Conservation (phyloP, 495 filamentous ascomycete genomes). For the Penicillium pulvis region DNA sequence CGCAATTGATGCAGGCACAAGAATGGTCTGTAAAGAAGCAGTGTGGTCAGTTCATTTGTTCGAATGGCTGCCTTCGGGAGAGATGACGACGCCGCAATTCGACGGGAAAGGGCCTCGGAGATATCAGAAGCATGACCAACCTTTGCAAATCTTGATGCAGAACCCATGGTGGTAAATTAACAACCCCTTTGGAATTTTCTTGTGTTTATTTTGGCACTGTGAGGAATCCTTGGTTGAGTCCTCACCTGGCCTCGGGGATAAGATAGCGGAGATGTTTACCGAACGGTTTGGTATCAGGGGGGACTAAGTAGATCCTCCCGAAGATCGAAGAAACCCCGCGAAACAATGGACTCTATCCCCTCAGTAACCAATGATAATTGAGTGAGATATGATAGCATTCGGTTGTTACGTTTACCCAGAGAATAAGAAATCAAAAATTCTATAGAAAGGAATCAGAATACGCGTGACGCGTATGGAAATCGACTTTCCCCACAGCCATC, state of each 20-base stretch:
- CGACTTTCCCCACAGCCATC: background rate
- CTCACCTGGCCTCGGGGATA: conserved; percentile 2
- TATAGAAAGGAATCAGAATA: background rate
- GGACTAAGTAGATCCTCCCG: conserved; percentile 4
- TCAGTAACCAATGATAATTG: background rate
- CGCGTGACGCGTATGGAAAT: background rate
- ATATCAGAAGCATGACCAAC: conserved; percentile 12
- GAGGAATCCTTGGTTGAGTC: background rate
- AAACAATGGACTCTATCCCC: background rate
- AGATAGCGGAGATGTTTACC: conserved; percentile 7
- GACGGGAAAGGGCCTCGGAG: background rate
- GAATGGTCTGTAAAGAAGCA: conserved; percentile 60
- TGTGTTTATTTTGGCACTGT: background rate
- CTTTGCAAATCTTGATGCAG: conserved; percentile 38
- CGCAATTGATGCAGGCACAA: conserved; percentile 78
- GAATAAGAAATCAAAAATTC: background rate
- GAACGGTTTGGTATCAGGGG: conserved; percentile 4
- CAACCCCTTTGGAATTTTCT: background rate
- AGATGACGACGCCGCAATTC: conserved; percentile 5
- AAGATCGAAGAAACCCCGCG: conserved; percentile 1
- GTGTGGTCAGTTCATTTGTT: conserved; percentile 12
- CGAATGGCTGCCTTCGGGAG: background rate
- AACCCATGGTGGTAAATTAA: conserved; percentile 29
- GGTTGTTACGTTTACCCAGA: background rate
- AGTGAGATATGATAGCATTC: background rate